These are phyloP conservation scores for Canariomyces notabilis DNA, from an alignment of 2,329 filamentous ascomycete genomes.

Conservation along the genomic window DNA sequence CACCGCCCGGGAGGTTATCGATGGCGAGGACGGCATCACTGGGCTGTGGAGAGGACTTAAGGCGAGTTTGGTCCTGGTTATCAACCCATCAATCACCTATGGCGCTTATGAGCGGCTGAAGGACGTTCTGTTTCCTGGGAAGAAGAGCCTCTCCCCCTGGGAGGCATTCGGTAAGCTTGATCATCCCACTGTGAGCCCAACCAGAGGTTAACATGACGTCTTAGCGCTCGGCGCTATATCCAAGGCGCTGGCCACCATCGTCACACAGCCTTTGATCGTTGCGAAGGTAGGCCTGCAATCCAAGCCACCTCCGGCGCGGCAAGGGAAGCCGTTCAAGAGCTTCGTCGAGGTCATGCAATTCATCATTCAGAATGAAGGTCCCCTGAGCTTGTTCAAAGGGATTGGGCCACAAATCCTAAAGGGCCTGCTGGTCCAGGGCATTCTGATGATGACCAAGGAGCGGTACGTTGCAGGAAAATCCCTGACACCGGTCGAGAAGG, in stretches of 20 bases:
- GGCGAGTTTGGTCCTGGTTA: slow-evolving; percentile 88
- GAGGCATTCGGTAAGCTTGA: slow-evolving; percentile 80
- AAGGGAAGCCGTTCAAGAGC: slow-evolving; percentile 87
- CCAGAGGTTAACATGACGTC: not conserved
- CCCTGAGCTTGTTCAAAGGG: slow-evolving; percentile 86
- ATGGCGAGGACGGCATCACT: slow-evolving; percentile 82
- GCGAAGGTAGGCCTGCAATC: slow-evolving; percentile 97
- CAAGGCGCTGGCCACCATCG: slow-evolving; percentile 85
- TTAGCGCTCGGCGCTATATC: slow-evolving; percentile 86
- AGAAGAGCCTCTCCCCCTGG: slow-evolving; percentile 68
- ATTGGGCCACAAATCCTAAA: slow-evolving; percentile 92
- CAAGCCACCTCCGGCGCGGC: slow-evolving; percentile 74
- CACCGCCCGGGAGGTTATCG: slow-evolving; percentile 82
- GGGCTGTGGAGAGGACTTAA: slow-evolving; percentile 95
- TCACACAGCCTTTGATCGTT: slow-evolving; percentile 91
- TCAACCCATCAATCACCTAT: slow-evolving; percentile 97
- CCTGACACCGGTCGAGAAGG: not conserved
- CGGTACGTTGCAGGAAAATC: slow-evolving; percentile 48
- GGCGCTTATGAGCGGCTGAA: slow-evolving; percentile 90
- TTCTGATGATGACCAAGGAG: slow-evolving; percentile 99
- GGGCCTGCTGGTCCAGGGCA: slow-evolving; percentile 86
- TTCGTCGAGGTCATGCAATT: slow-evolving; percentile 94
- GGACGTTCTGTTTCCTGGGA: slow-evolving; percentile 70
- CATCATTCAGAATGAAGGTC: slow-evolving; percentile 83
- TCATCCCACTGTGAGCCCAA: not conserved